phyloP scores from a whole-genome alignment of 345 rosid genomes.

The Salix koriyanagi region DNA sequence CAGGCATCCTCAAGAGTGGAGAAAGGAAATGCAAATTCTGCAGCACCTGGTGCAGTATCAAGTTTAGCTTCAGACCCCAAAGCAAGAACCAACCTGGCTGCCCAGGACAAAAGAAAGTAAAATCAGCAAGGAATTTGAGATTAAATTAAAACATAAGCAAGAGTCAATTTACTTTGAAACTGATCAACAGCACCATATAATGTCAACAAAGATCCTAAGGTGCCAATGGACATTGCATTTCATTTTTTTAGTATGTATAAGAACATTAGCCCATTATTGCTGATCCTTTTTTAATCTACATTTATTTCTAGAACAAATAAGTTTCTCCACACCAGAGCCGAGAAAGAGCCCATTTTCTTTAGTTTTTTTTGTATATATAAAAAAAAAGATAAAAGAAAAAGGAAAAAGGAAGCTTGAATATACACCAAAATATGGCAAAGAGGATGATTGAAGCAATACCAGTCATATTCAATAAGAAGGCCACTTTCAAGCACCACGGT shows the following conservation, averaged over 20 bases:
- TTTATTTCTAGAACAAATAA: not conserved
- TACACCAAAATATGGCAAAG: not conserved
- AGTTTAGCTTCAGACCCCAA: conserved; percentile 90
- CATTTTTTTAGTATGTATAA: not conserved
- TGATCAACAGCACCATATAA: conserved; percentile 7
- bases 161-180: not conserved
- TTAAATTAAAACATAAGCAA: not conserved
- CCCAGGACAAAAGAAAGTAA: conserved; percentile 44
- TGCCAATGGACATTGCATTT: not conserved
- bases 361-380: not conserved
- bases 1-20: conserved; percentile 79
- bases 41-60: conserved; percentile 83
- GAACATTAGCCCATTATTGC: not conserved
- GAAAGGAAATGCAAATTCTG: conserved; percentile 81
- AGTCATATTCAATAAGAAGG: conserved; percentile 76
- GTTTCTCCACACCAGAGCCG: not conserved
- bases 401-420: not conserved
- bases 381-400: not conserved
- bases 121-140: conserved; percentile 16
- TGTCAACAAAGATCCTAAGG: not conserved
- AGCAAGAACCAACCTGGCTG: conserved; percentile 99
- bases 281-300: not conserved
- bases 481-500: conserved; percentile 87
- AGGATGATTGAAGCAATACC: conserved; percentile 48
- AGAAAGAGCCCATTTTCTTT: not conserved